phyloP scores from a whole-genome alignment of 495 filamentous ascomycete genomes.

The Penicillium desertorum region DNA sequence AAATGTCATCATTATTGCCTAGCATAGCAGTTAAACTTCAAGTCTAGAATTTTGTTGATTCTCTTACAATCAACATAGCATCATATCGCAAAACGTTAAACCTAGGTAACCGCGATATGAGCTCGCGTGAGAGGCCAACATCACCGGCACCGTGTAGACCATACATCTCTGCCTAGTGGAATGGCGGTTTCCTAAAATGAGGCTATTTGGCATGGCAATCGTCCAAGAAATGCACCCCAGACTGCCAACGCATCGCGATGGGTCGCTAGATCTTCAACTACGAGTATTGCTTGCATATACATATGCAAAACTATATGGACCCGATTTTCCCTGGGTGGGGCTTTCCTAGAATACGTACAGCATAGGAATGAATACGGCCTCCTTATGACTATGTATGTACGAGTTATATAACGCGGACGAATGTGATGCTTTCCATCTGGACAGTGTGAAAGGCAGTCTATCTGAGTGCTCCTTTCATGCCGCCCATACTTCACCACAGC shows the following conservation, averaged over 20 bases:
- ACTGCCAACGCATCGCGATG: conserved; percentile 12
- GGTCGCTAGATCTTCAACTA: conserved; percentile 2
- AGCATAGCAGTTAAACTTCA: neutral
- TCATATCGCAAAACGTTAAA: neutral
- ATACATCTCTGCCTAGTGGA: neutral
- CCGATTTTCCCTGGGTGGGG: neutral
- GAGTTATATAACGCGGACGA: no score
- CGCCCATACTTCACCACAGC: neutral
- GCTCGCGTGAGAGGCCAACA: neutral
- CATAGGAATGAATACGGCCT: no score
- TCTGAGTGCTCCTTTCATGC: no score
- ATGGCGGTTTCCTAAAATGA: neutral
- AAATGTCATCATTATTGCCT: neutral
- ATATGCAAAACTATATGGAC: conserved; percentile 5
- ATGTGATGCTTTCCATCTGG: no score
- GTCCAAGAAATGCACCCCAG: conserved; percentile 6
- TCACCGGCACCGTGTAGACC: neutral
- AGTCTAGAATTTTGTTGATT: neutral
- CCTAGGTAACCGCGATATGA: neutral
- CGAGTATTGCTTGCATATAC: conserved; percentile 6
- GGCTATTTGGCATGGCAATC: neutral
- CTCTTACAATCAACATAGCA: neutral
- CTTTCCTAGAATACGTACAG: neutral
- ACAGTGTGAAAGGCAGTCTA: no score
- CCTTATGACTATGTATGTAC: no score